Evolutionary conservation across 768 basidiomycete genomes (phyloP), one percentile per base, ranked within the genome.

Genomic region (Lentinula guzmanii): DNA sequence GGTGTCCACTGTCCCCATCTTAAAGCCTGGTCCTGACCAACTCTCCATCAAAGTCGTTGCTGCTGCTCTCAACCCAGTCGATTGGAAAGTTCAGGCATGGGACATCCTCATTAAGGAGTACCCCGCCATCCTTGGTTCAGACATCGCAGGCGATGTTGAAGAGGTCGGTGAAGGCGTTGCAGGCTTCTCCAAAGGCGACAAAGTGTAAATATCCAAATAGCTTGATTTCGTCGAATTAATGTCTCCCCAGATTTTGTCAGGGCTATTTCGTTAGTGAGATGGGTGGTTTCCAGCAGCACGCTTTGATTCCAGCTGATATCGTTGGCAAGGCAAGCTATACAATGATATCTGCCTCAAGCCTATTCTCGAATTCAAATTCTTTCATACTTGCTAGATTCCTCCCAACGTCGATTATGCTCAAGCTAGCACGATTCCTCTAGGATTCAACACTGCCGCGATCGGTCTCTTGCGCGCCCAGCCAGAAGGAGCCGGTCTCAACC

Each of bases 131-230:
- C 62, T 80, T 0, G 85, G 85, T 1, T 71, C 68, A 8, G 85
- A 86, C 58, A 72, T 75, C 33, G 79, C 84, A 42, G 85, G 85
- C 5, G 75, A 78, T 1, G 77, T 86, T 5, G 78, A 75, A 21
- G 76, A 72, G 35, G 72, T 86, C 48, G 85, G 84, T 2, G 78
- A 80, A 59, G 80, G 77, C 1, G 84, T 86, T 7, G 74, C 70
- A 13, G 71, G 72, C 35, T 79, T 84, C 66, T 73, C 79, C 62
- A 74, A 74, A 33, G 84, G 83, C 3, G 83, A 86, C 67, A 72
- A 76, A 68, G 82, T 86, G 82, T 83, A 70, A 65, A 79, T 35
- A 39, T 57, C 24, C 5, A n/a, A n/a, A 7, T 37, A 9, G n/a
- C 11, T 16, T 10, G 4, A 2, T 37, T 34, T 3, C 41, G 31